These are phyloP conservation scores for Leccinum disarticulatum DNA, from an alignment of 768 basidiomycete species.

Conservation along the genomic window DNA sequence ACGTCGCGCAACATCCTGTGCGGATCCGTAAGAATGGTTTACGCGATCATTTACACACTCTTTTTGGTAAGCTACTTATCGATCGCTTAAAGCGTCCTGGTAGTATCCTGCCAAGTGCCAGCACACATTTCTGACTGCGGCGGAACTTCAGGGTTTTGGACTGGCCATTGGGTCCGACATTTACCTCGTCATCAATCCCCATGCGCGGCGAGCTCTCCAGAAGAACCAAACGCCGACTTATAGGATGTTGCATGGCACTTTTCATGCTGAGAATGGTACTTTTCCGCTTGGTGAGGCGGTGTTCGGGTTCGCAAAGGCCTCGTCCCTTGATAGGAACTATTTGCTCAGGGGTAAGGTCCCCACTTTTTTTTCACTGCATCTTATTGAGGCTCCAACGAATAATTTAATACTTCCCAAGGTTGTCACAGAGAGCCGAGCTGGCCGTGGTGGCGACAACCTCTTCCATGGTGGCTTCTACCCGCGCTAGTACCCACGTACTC, in stretches of 20 bases:
- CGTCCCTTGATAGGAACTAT: slow-evolving; percentile 31
- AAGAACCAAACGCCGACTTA: slow-evolving; percentile 37
- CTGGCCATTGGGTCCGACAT: slow-evolving; percentile 82
- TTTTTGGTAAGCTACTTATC: slow-evolving; percentile 53
- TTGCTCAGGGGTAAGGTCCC: slow-evolving; percentile 27
- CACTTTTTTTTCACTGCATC: not conserved
- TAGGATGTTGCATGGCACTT: slow-evolving; percentile 54
- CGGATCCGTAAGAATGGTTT: slow-evolving; percentile 80
- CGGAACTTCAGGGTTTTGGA: slow-evolving; percentile 64
- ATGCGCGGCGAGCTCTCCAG: slow-evolving; percentile 42
- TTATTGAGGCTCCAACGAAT: not conserved
- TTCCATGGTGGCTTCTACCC: slow-evolving; percentile 82
- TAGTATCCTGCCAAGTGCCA: not conserved
- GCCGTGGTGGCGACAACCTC: slow-evolving; percentile 75
- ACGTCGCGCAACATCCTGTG: slow-evolving; percentile 81
- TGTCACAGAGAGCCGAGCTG: slow-evolving; percentile 73
- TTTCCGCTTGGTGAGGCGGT: slow-evolving; percentile 42
- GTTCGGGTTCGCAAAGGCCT: slow-evolving; percentile 44
- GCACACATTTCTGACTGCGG: slow-evolving; percentile 4
- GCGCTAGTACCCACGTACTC: slow-evolving; percentile 77
- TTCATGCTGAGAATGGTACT: slow-evolving; percentile 50
- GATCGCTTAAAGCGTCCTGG: not conserved
- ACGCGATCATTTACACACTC: slow-evolving; percentile 83
- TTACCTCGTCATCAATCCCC: slow-evolving; percentile 67
- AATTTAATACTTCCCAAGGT: slow-evolving; percentile 38